Evolutionary conservation across 768 basidiomycete species (phyloP).

Genomic region (Coprinopsis sp.): DNA sequence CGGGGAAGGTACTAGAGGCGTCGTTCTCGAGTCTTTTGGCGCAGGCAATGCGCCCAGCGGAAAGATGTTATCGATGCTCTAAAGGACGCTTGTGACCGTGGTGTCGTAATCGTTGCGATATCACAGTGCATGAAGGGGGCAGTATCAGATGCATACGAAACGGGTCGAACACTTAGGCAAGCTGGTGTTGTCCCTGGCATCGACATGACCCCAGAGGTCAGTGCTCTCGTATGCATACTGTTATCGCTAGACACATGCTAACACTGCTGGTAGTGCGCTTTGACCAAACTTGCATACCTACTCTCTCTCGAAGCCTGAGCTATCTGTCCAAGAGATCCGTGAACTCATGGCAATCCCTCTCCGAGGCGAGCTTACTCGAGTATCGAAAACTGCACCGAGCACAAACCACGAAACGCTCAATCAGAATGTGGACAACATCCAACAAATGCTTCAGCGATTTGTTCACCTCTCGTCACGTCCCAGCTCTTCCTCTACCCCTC

Average conservation of each 20-base stretch:
- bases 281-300: constrained; percentile 86
- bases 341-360: constrained; percentile 71
- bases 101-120: constrained; percentile 86
- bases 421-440: constrained; percentile 54
- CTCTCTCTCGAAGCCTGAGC: constrained; percentile 86
- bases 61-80: constrained; percentile 70
- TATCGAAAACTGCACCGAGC: constrained; percentile 38
- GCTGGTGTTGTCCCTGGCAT: constrained; percentile 80
- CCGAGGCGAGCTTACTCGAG: constrained; percentile 81
- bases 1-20: constrained; percentile 67
- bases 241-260: not conserved
- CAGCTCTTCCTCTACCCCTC: constrained; percentile 24
- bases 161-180: constrained; percentile 62
- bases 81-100: constrained; percentile 76
- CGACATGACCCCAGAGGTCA: constrained; percentile 95
- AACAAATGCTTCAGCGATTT: constrained; percentile 63
- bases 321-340: constrained; percentile 63
- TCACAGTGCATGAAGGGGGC: constrained; percentile 86
- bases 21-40: constrained; percentile 89
- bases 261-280: constrained; percentile 60
- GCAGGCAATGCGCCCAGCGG: constrained; percentile 91
- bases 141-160: constrained; percentile 81
- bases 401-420: constrained; percentile 33
- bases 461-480: constrained; percentile 52
- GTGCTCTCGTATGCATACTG: constrained; percentile 4